phyloP scores from a whole-genome alignment of 2,329 filamentous ascomycete species.

The Cucurbitaria berberidis region DNA sequence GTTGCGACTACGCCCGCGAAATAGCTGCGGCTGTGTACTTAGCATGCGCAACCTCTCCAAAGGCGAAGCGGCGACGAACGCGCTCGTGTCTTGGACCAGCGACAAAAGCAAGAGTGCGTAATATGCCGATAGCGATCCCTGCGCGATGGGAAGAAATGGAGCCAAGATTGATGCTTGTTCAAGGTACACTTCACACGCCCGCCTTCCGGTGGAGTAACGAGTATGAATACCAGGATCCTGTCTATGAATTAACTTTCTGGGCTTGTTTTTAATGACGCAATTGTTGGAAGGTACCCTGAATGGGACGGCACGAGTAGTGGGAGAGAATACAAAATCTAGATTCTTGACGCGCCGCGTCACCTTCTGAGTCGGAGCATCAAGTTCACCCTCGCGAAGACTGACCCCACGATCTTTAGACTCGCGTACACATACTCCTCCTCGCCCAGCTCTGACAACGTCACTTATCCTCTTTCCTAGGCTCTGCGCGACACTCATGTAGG shows the following conservation, averaged over 20 bases:
- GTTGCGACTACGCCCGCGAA: constrained; percentile 18
- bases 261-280: constrained; percentile 20
- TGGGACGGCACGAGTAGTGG: constrained; percentile 11
- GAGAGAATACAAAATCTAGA: background rate
- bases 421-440: constrained; percentile 16
- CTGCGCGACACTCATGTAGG: too few species aligned
- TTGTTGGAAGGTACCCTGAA: constrained; percentile 14
- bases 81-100: constrained; percentile 5
- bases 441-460: constrained; percentile 11
- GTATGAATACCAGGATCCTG: constrained; percentile 11
- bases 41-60: constrained; percentile 21
- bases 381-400: background rate
- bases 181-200: constrained; percentile 20
- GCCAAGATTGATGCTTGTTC: constrained; percentile 21
- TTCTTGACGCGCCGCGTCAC: background rate
- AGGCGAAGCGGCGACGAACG: constrained; percentile 13
- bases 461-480: background rate
- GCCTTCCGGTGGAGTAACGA: background rate
- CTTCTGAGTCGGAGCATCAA: background rate
- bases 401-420: background rate
- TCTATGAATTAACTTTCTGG: constrained; percentile 23
- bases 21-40: constrained; percentile 19
- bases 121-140: constrained; percentile 16
- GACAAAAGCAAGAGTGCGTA: constrained; percentile 2
- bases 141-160: constrained; percentile 8